A percentile compares a stretch with the other conserved stretches of the same genome.
Evolutionary conservation across 192 early-diverging fungal species (phyloP).

Genomic region (Pilaira anomala): DNA sequence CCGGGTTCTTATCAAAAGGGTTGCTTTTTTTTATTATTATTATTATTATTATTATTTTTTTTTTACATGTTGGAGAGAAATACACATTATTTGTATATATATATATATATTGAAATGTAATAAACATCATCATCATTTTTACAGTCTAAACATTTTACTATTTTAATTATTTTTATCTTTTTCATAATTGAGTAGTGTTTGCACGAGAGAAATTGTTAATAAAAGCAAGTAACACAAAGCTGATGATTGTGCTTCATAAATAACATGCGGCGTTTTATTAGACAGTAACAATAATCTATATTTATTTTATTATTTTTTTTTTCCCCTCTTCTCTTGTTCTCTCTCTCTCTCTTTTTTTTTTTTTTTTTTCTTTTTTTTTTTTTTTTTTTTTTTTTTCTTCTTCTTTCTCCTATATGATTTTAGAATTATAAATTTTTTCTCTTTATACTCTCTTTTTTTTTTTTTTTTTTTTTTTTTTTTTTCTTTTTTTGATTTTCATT

Average conservation of each 20-base stretch:
- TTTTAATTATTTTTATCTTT: neutral
- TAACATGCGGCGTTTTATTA: no score
- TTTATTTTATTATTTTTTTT: constrained; percentile 1
- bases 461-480: constrained; percentile 12
- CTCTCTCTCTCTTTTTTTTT: constrained; percentile 6
- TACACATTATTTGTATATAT: no score
- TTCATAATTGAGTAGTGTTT: no score
- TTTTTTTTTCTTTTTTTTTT: constrained; percentile 5
- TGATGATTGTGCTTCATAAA: no score
- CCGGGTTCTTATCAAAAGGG: constrained; percentile 2
- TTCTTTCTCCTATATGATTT: neutral
- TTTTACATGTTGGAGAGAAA: no score
- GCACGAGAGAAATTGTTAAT: no score
- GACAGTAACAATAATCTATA: neutral
- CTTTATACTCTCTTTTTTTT: constrained; percentile 12
- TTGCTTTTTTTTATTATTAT: no score
- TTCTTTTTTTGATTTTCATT: neutral
- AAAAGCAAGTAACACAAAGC: no score
- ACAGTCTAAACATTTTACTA: no score
- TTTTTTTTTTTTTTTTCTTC: neutral
- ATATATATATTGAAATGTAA: no score
- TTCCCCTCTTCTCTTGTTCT: neutral
- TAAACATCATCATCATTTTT: no score
- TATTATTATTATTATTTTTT: no score
- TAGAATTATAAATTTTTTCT: neutral